phyloP scores from a whole-genome alignment of 2,329 filamentous ascomycete genomes.

The Paraconiothyrium sp. region DNA sequence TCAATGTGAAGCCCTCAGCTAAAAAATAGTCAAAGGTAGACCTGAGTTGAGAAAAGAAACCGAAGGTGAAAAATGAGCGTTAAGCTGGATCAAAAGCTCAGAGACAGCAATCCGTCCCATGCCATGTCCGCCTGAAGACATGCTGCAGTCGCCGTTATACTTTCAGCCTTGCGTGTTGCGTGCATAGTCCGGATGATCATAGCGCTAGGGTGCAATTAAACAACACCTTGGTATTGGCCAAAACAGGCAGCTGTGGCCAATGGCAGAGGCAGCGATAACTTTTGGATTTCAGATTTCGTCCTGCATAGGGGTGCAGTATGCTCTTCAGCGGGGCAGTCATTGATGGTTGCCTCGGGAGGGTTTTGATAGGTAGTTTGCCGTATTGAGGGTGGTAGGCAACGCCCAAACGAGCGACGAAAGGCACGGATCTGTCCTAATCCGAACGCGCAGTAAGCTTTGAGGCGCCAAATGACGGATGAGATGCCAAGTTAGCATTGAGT shows the following conservation, averaged over 20 bases:
- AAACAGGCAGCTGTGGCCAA: conserved; percentile 5
- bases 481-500: not conserved
- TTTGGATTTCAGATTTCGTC: not conserved
- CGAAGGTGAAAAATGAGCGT: not conserved
- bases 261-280: not conserved
- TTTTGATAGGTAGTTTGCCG: not conserved
- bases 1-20: no score
- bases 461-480: not conserved
- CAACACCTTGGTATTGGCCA: conserved; percentile 1
- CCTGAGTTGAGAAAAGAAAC: not conserved
- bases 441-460: not conserved
- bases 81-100: not conserved
- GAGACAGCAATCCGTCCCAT: conserved; percentile 3
- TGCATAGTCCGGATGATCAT: conserved; percentile 15
- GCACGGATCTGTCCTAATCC: not conserved
- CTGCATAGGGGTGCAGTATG: conserved; percentile 3
- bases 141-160: not conserved
- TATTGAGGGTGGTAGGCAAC: not conserved
- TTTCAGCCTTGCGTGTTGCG: conserved; percentile 5
- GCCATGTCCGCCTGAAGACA: not conserved
- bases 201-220: conserved; percentile 3
- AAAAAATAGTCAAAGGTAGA: no score
- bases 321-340: not conserved
- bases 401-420: not conserved
- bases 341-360: not conserved